A percentile compares a stretch with the other conserved stretches of the same genome.
These are phyloP conservation scores for Candolleomyces eurysporus DNA, from an alignment of 768 basidiomycete species.

Conservation along the genomic window DNA sequence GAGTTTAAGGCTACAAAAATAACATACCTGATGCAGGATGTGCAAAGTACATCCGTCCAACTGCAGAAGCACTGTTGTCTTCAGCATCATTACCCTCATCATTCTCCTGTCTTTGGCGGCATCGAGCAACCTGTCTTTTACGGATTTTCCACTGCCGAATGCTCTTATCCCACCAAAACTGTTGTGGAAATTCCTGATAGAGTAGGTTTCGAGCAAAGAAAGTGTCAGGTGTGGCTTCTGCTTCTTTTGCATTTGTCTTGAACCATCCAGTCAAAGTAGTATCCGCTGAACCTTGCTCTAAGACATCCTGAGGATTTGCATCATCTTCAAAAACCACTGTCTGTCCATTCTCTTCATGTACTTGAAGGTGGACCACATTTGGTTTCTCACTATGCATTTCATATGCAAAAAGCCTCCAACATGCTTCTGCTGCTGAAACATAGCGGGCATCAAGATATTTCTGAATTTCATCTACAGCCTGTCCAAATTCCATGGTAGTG, in stretches of 20 bases:
- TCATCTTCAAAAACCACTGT: neutral
- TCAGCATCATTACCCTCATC: constrained; percentile 29
- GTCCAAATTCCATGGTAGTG: constrained; percentile 29
- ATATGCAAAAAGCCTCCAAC: constrained; percentile 33
- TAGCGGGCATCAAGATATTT: constrained; percentile 38
- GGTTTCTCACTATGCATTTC: constrained; percentile 33
- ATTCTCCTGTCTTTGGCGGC: constrained; percentile 1
- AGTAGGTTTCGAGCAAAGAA: neutral
- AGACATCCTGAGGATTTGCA: neutral
- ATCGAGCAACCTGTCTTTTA: neutral
- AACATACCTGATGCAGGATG: constrained; percentile 31
- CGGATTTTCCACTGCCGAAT: neutral
- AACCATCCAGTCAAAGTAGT: neutral
- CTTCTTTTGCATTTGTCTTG: neutral
- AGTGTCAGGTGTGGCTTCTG: neutral
- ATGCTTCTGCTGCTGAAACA: constrained; percentile 30
- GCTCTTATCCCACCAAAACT: neutral
- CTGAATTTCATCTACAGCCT: constrained; percentile 36
- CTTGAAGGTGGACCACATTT: constrained; percentile 35
- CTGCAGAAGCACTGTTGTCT: constrained; percentile 19
- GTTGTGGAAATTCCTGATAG: constrained; percentile 11
- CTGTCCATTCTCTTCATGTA: constrained; percentile 42
- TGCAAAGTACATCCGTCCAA: constrained; percentile 41
- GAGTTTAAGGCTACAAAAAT: too few relatives aligned
- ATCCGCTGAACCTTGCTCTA: neutral